Evolutionary conservation across 2,329 filamentous ascomycete genomes (phyloP), one percentile per base, ranked within the genome.

Genomic region (Curvularia verruculosa): DNA sequence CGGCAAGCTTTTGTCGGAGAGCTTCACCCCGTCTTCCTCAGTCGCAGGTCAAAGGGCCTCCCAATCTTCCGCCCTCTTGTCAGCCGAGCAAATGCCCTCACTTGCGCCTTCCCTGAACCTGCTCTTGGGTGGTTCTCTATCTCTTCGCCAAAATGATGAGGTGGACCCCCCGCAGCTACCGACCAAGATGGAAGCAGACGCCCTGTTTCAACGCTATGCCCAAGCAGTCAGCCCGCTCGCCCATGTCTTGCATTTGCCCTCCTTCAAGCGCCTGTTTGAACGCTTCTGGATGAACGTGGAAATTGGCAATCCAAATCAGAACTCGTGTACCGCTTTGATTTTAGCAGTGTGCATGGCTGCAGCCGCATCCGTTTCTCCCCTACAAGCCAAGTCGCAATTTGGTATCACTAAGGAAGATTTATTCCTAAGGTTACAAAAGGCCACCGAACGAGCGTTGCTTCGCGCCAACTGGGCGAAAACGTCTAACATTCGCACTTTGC

Each of bases 371-470:
- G 63, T 76, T n/a, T 75, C 74, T 2, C 69, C 73, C 10, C 52
- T 76, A 28, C 74, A 75, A 58, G 71, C 73, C n/a, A 76, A 75
- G 44, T 73, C 73, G 15, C 73, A 76, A 29, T 76, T 76, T 49
- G 72, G 73, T 28, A 75, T 75, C 24, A 73, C 73, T 0, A 75
- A 75, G 57, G 74, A 76, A 52, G 74, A 75, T 21, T 40, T 76
- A 21, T 75, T 75, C 41, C 37, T 74, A 21, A 63, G 72, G 45
- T 53, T 76, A 19, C 74, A 76, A 39, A 75, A 70, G 45, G 73
- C 74, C n/a, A 76, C 74, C 0, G 74, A 76, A 60, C 59, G 69
- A 46, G 74, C 74, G 24, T 51, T 76, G 13, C 62, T 75, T 5
- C 70, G 70, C 24, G 74, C 74, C 13, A 75, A 76, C 28, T 76